Evolutionary conservation across 1,284 basidiomycete species (phyloP).

Genomic region (Trametes hirsuta): DNA sequence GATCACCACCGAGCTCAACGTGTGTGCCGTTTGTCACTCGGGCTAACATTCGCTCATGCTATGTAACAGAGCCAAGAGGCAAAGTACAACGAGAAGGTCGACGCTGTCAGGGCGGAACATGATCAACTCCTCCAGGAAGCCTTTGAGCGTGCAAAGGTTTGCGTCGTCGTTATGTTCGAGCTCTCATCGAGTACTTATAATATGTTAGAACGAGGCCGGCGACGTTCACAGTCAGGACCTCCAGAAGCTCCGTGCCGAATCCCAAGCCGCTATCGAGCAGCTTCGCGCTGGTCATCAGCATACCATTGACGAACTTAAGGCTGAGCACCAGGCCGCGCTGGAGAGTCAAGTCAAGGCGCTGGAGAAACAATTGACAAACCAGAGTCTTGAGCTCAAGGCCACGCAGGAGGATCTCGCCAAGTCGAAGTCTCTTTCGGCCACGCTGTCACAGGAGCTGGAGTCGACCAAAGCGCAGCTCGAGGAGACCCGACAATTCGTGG

Average conservation of each 20-base stretch:
- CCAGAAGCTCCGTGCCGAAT: slow-evolving; percentile 65
- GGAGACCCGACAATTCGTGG: slow-evolving; percentile 50
- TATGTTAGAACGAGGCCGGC: slow-evolving; percentile 63
- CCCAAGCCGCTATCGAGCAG: slow-evolving; percentile 67
- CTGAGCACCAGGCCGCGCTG: slow-evolving; percentile 61
- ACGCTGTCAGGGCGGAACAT: slow-evolving; percentile 69
- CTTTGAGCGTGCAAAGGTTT: slow-evolving; percentile 77
- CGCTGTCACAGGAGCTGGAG: slow-evolving; percentile 56
- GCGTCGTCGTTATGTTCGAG: slow-evolving; percentile 13
- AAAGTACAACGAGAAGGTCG: slow-evolving; percentile 67
- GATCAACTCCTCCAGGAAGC: slow-evolving; percentile 65
- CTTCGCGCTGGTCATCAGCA: slow-evolving; percentile 63
- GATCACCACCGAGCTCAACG: slow-evolving; percentile 66
- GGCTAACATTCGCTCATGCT: not conserved
- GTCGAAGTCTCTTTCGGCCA: slow-evolving; percentile 61
- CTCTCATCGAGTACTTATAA: slow-evolving; percentile 1
- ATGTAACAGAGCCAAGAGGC: slow-evolving; percentile 63
- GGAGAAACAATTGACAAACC: slow-evolving; percentile 65
- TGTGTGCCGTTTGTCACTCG: slow-evolving; percentile 32
- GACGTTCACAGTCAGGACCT: slow-evolving; percentile 71
- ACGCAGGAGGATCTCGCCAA: slow-evolving; percentile 81
- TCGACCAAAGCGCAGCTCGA: slow-evolving; percentile 64
- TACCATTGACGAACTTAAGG: slow-evolving; percentile 60
- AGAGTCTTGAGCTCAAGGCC: slow-evolving; percentile 74
- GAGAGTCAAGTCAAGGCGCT: slow-evolving; percentile 58